Base-by-base conservation (phyloP, 768 basidiomycete genomes). In the Serendipita vermifera region DNA sequence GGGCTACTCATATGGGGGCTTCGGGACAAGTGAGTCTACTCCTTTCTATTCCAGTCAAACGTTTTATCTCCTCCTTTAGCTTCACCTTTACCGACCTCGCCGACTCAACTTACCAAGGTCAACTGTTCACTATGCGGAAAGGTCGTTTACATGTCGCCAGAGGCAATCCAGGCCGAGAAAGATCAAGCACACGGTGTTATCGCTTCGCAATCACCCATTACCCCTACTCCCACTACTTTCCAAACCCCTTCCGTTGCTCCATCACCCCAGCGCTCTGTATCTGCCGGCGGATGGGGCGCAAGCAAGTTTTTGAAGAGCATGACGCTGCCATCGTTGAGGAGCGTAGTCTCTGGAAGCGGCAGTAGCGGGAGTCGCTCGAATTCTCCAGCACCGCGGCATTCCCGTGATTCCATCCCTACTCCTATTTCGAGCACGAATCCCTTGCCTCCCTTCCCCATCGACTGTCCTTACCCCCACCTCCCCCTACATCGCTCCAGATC, bases 91-190 rank as follows among this genome's bases (percentile, higher is more conserved):
- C 32, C 69, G 67, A 55, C 68, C 67, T 64, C 72, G 64, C 51
- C 31, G 15, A 36, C 51, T 35, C 22, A 48, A 62, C 65, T 66
- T 63, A 72, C 72, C 60, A 80, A 77, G 48, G 73, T 91, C 33
- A 74, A 76, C 4, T 94, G 91, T 65, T 83, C 86, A 3, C 77
- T 96, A 29, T 93, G 90, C 61, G 91, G 86, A 24, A 72, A 70
- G 60, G 58, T 60, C 67, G 62, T 72, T 70, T 54, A 72, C 84
- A 60, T 72, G 26, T 63, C 46, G 64, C 70, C 61, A 32, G 29
- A 57, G 41, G 31, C 27, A 60, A 51, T 53, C 33, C 35, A 40
- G 3, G 46, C 46, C 5, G 46, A 51, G 24, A 15, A 51, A 3
- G 15, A 51, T 20, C 22, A 51, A 20, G n/a, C 26, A 22, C 46